A percentile compares a stretch with the other conserved stretches of the same genome.
These are phyloP conservation scores for Ganoderma resinaceum DNA, from an alignment of 1,284 basidiomycete genomes.

Conservation along the genomic window DNA sequence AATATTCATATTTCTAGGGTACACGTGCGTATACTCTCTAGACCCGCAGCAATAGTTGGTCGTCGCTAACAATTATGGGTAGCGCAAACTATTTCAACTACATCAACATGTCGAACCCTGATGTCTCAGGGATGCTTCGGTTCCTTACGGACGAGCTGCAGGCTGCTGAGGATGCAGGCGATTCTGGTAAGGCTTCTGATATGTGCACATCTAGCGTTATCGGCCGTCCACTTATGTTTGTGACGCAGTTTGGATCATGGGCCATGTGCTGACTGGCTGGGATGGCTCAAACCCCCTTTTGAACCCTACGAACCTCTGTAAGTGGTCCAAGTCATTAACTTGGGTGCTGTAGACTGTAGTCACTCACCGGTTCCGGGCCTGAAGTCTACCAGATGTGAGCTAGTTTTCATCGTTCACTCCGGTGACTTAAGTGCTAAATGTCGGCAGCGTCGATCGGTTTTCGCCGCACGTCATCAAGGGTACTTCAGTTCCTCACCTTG, in stretches of 20 bases:
- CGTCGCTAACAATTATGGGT: conserved; percentile 22
- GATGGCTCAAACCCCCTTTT: conserved; percentile 69
- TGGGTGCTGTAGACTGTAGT: background rate
- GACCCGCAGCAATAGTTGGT: background rate
- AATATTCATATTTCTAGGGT: conserved; percentile 45
- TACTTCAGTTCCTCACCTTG: conserved; percentile 38
- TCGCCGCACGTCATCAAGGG: conserved; percentile 81
- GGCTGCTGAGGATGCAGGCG: conserved; percentile 73
- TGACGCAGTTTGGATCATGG: conserved; percentile 77
- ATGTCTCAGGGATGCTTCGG: conserved; percentile 77
- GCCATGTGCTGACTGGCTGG: conserved; percentile 82
- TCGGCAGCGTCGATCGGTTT: conserved; percentile 75
- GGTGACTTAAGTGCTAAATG: conserved; percentile 30
- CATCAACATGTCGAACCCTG: conserved; percentile 76
- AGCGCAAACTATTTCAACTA: conserved; percentile 79
- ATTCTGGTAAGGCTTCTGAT: conserved; percentile 54
- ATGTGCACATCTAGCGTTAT: background rate
- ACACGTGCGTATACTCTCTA: conserved; percentile 45
- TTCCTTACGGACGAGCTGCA: conserved; percentile 87
- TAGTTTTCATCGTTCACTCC: background rate
- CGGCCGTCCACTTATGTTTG: background rate
- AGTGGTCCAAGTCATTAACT: conserved; percentile 35
- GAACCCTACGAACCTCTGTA: conserved; percentile 74
- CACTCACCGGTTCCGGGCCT: background rate
- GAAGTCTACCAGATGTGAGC: conserved; percentile 77